These are phyloP conservation scores for Lactarius indigo DNA, from an alignment of 768 basidiomycete genomes.

Conservation along the genomic window DNA sequence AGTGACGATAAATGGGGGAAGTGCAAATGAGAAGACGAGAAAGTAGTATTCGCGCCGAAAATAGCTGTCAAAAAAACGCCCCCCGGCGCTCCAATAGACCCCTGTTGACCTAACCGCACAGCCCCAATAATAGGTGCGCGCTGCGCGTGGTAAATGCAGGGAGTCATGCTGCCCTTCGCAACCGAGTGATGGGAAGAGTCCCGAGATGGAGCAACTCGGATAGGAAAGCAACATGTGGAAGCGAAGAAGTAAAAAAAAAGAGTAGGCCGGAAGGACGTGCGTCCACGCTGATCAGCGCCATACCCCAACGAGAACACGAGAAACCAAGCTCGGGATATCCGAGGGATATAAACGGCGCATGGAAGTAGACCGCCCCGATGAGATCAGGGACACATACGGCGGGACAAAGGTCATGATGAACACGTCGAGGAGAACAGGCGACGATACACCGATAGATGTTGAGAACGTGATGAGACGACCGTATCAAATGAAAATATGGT, in stretches of 20 bases:
- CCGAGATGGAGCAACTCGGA: neutral
- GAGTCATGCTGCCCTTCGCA: neutral
- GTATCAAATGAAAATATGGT: neutral
- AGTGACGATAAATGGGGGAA: neutral
- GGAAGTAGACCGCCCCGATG: neutral
- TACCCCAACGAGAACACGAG: neutral
- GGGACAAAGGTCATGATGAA: neutral
- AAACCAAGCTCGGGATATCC: neutral
- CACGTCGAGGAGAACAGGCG: neutral
- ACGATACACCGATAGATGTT: neutral
- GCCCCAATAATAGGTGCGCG: slow-evolving; percentile 1
- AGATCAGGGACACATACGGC: neutral
- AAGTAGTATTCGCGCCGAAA: neutral
- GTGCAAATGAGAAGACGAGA: neutral
- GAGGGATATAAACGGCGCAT: neutral
- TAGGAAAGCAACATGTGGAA: neutral
- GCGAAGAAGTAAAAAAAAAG: neutral
- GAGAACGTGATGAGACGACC: neutral
- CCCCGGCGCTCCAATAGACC: neutral
- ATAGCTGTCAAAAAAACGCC: neutral
- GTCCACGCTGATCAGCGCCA: neutral
- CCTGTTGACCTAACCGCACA: slow-evolving; percentile 11
- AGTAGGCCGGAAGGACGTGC: neutral
- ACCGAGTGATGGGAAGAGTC: neutral
- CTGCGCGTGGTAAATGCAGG: slow-evolving; percentile 8